Evolutionary conservation across 352 stramenopile species (phyloP).

Genomic region (Elongisporangium undulatum): DNA sequence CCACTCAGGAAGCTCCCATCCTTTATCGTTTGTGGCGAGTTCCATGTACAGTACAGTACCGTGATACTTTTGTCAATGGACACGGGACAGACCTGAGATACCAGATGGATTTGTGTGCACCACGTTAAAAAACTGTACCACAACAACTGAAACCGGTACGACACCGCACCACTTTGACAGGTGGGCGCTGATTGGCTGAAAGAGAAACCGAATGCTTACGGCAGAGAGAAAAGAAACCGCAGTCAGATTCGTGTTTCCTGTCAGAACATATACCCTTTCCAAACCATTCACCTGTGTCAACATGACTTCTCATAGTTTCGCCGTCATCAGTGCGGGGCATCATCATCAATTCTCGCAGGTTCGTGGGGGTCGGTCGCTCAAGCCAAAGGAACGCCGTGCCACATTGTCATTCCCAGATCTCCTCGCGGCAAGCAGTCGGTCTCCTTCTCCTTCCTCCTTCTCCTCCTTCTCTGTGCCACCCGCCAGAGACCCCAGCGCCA

Average conservation of each 20-base stretch:
- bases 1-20: no score
- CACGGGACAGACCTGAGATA: background rate
- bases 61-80: background rate
- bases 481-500: conserved; percentile 1
- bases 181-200: background rate
- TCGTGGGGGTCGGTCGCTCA: background rate
- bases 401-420: background rate
- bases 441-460: background rate
- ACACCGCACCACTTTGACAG: background rate
- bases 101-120: background rate
- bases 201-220: background rate
- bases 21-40: background rate
- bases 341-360: background rate
- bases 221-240: background rate
- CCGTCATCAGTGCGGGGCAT: background rate
- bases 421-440: background rate
- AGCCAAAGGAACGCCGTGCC: background rate
- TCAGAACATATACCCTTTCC: background rate
- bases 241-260: background rate
- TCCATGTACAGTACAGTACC: background rate
- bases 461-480: conserved; percentile 1
- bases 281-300: background rate
- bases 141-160: background rate
- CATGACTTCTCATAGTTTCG: background rate
- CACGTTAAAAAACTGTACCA: background rate